Base-by-base conservation (phyloP, 768 basidiomycete species). In the Scleroderma bovista region DNA sequence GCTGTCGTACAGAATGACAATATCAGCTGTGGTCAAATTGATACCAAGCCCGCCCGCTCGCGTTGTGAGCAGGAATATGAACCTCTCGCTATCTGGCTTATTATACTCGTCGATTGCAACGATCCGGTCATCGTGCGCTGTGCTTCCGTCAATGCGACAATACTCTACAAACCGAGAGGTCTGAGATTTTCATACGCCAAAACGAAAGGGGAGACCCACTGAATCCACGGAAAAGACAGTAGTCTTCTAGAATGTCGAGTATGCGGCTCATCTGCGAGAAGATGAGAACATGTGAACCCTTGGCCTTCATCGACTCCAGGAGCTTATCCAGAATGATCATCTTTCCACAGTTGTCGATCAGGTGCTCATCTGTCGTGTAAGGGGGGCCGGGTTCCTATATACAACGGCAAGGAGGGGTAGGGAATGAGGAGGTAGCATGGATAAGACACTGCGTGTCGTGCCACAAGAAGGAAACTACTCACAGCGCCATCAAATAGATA, bases 201-300 rank as follows among this genome's bases (percentile, higher is more conserved):
- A 12, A 8, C n/a, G 17, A 46, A 1, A 19, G 20, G 7, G 19
- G 46, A 6, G 6, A 73, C 91, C 46, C 60, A 96, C 95, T 84
- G 69, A 88, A 94, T 49, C 72, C 71, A 41, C 94, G 75, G 74
- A 97, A 99, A 52, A 95, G 73, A 67, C 93, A 97, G 67, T 94
- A 98, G 63, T 98, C 95, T 64, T 98, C 95, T 40, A 99, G 68
- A 51, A 99, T 98, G 67, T 99, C 96, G 29, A 97, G 76, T 51
- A 98, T 89, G n/a, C 96, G 86, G 69, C 91, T 94, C 96, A 99
- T 98, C 68, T 98, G 96, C 59, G 92, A 95, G 74, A 99, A 99
- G 53, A 99, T 96, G 57, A 97, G 80, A 3, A 93, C 89, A 8
- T 95, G 81, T 3, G 92, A 95, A n/a, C 93, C 94, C 65, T 93